These are phyloP conservation scores for Aquilaria malaccensis DNA, from an alignment of 345 rosid species.

Conservation along the genomic window DNA sequence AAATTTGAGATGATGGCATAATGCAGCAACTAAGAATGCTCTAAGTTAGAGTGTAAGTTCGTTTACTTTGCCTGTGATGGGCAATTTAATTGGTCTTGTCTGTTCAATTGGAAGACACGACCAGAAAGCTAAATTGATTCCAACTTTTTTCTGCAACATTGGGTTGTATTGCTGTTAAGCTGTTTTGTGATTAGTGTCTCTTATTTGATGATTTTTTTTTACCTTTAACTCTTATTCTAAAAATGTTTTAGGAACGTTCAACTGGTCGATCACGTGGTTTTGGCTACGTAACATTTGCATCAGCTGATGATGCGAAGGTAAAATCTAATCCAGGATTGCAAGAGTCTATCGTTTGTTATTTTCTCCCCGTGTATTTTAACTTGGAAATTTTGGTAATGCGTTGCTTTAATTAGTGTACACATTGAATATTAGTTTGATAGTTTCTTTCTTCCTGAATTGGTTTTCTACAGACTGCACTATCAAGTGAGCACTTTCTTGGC, in stretches of 20 bases:
- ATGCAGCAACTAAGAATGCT: no score
- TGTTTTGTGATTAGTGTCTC: background rate
- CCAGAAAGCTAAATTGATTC: no score
- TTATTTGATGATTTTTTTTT: background rate
- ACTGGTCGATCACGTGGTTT: constrained; percentile 98
- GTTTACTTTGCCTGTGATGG: no score
- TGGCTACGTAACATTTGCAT: constrained; percentile 86
- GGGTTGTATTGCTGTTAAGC: background rate
- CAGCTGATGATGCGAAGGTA: constrained; percentile 82
- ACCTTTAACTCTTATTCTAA: constrained; percentile 1
- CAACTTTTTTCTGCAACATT: no score
- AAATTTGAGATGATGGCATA: no score
- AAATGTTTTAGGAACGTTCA: constrained; percentile 58
- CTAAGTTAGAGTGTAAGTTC: no score
- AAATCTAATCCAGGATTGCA: background rate
- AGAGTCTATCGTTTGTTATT: no score
- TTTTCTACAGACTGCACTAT: constrained; percentile 53
- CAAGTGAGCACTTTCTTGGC: constrained; percentile 77
- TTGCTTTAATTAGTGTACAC: background rate
- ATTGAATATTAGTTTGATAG: background rate
- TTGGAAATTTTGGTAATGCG: background rate
- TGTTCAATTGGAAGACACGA: no score
- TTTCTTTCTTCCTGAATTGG: constrained; percentile 6
- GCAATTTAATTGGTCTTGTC: no score
- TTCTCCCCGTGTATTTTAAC: background rate